These are phyloP conservation scores for Orychophragmus violaceus DNA, from an alignment of 345 rosid species.

Conservation along the genomic window DNA sequence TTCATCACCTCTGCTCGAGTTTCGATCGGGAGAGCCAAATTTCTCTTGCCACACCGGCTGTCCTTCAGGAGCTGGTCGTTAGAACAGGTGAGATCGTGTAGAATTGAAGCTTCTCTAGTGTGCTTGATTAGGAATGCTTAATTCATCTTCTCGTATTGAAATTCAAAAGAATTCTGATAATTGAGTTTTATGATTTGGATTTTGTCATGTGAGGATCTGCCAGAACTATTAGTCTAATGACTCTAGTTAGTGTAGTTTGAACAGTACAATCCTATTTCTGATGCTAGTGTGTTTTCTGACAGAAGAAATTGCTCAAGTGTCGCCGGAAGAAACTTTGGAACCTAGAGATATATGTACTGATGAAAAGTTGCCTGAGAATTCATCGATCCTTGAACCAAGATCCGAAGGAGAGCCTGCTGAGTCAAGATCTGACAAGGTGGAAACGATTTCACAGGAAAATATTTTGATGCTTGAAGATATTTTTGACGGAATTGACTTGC, in stretches of 20 bases:
- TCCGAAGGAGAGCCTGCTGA: constrained; percentile 9
- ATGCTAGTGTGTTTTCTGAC: no score
- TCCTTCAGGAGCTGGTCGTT: constrained; percentile 22
- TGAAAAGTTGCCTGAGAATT: no score
- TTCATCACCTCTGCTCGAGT: constrained; percentile 40
- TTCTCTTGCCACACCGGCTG: constrained; percentile 32
- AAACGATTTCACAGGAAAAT: neutral
- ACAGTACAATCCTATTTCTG: no score
- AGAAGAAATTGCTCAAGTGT: no score
- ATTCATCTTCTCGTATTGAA: neutral
- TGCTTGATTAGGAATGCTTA: neutral
- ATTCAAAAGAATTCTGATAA: neutral
- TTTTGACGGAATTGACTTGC: constrained; percentile 24
- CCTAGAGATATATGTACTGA: no score
- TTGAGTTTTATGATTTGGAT: neutral
- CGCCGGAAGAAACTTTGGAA: no score
- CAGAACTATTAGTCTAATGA: no score
- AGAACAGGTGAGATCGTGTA: constrained; percentile 9
- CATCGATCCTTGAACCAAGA: neutral
- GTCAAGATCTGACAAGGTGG: neutral
- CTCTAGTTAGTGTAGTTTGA: no score
- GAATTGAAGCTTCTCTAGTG: neutral
- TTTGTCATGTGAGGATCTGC: neutral
- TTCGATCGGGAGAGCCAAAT: constrained; percentile 40
- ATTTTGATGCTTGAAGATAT: constrained; percentile 6